Conservation (phyloP, 2,329 filamentous ascomycete genomes). For the Sporothrix pseudoabietina region DNA sequence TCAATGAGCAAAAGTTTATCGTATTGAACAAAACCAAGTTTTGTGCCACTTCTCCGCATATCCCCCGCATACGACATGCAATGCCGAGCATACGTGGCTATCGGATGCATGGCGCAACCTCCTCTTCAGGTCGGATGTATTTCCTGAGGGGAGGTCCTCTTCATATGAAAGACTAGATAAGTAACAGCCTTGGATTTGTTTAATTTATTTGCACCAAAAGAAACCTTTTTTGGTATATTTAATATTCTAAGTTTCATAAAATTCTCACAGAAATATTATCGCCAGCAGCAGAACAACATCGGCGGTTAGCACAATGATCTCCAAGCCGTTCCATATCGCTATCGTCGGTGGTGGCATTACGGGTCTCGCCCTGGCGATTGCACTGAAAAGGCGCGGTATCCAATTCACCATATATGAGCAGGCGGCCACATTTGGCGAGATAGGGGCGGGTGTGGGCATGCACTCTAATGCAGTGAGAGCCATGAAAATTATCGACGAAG, state of each 20-base stretch:
- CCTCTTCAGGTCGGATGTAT: background rate
- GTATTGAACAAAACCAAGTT: background rate
- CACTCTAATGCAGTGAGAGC: slow-evolving; percentile 43
- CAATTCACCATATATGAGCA: slow-evolving; percentile 44
- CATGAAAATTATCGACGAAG: slow-evolving; percentile 40
- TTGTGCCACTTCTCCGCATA: background rate
- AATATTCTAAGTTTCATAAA: background rate
- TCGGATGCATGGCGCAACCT: slow-evolving; percentile 12
- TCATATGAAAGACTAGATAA: too few relatives aligned
- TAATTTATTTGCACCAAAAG: background rate
- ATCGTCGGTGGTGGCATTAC: slow-evolving; percentile 48
- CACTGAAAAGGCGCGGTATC: slow-evolving; percentile 40
- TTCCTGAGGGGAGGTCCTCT: background rate
- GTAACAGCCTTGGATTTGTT: background rate
- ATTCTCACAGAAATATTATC: background rate
- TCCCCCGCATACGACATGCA: background rate
- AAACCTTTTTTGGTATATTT: background rate
- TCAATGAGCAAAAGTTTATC: too few relatives aligned
- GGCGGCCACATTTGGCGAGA: slow-evolving; percentile 41
- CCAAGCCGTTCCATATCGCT: slow-evolving; percentile 40
- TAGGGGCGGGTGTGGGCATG: slow-evolving; percentile 45
- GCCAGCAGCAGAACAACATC: background rate
- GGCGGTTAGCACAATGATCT: background rate
- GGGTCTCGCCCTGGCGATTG: slow-evolving; percentile 44
- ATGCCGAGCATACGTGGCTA: background rate